Evolutionary conservation across 768 basidiomycete genomes (phyloP).

Genomic region (Galerina marginata): DNA sequence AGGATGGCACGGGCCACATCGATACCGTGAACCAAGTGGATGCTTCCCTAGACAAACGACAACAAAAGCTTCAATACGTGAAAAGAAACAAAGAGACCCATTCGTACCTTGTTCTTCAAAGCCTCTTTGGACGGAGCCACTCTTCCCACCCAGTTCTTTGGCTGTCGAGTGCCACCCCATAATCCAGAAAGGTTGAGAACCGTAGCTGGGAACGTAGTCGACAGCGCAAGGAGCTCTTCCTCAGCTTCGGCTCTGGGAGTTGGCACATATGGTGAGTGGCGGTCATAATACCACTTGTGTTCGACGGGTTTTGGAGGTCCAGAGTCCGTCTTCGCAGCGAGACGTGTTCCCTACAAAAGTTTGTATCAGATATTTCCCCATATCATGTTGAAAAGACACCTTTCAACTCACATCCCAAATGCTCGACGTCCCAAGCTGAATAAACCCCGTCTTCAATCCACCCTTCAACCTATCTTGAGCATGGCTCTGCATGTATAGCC

Average conservation of each 20-base stretch:
- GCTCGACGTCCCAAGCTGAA: slow-evolving; percentile 65
- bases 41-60: too few species aligned
- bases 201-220: slow-evolving; percentile 45
- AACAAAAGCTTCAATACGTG: too few species aligned
- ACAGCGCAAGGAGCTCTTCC: slow-evolving; percentile 55
- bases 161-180: slow-evolving; percentile 60
- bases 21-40: slow-evolving; percentile 66
- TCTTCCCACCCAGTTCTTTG: slow-evolving; percentile 55
- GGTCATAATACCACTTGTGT: slow-evolving; percentile 53
- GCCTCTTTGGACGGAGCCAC: slow-evolving; percentile 64
- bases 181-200: slow-evolving; percentile 68
- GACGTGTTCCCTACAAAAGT: slow-evolving; percentile 17
- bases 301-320: slow-evolving; percentile 12
- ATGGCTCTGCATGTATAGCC: slow-evolving; percentile 43
- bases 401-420: slow-evolving; percentile 62
- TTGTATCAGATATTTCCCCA: background rate
- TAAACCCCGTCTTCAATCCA: slow-evolving; percentile 42
- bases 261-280: slow-evolving; percentile 50
- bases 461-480: slow-evolving; percentile 4
- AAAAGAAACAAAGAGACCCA: background rate
- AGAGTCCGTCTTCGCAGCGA: slow-evolving; percentile 7
- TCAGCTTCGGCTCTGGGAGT: slow-evolving; percentile 58
- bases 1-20: slow-evolving; percentile 66
- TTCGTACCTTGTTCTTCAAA: slow-evolving; percentile 50
- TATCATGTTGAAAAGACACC: background rate